These are phyloP conservation scores for Baorangia bicolor DNA, from an alignment of 768 basidiomycete genomes.

Conservation along the genomic window DNA sequence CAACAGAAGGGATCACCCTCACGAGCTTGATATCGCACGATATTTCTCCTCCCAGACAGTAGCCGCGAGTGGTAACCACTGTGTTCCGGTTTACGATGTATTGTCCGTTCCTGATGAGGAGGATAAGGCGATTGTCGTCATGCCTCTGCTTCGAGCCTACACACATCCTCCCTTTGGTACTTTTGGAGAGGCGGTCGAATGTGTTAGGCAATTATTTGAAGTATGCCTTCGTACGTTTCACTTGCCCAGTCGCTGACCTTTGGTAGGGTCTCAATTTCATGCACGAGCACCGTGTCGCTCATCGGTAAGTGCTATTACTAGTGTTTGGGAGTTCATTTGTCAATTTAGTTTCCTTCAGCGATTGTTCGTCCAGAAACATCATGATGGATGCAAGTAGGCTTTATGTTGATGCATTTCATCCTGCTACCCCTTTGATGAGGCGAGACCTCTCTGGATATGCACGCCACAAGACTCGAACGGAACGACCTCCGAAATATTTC, in stretches of 20 bases:
- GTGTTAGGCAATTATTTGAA: conserved; percentile 33
- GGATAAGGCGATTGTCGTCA: conserved; percentile 24
- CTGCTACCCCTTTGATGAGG: conserved; percentile 7
- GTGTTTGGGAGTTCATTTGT: not conserved
- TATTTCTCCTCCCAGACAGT: conserved; percentile 11
- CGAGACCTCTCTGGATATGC: conserved; percentile 23
- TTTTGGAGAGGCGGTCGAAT: conserved; percentile 18
- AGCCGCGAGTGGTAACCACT: conserved; percentile 31
- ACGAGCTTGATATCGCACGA: conserved; percentile 33
- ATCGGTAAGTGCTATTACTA: conserved; percentile 1
- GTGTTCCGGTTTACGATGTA: conserved; percentile 31
- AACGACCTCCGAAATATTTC: conserved; percentile 20
- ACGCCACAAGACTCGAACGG: conserved; percentile 5
- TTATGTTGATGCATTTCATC: conserved; percentile 32
- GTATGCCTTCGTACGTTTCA: conserved; percentile 1
- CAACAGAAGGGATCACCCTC: conserved; percentile 9
- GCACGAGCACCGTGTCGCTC: conserved; percentile 20
- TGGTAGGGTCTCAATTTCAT: conserved; percentile 26
- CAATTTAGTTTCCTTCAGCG: conserved; percentile 15
- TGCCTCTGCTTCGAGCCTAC: conserved; percentile 36
- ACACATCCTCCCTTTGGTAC: conserved; percentile 27
- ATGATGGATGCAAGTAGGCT: conserved; percentile 31
- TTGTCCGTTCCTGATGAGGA: conserved; percentile 11
- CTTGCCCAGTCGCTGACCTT: not conserved
- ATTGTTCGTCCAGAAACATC: conserved; percentile 32